phyloP scores from a whole-genome alignment of 345 rosid genomes.

The Pseudoturritis turrita region DNA sequence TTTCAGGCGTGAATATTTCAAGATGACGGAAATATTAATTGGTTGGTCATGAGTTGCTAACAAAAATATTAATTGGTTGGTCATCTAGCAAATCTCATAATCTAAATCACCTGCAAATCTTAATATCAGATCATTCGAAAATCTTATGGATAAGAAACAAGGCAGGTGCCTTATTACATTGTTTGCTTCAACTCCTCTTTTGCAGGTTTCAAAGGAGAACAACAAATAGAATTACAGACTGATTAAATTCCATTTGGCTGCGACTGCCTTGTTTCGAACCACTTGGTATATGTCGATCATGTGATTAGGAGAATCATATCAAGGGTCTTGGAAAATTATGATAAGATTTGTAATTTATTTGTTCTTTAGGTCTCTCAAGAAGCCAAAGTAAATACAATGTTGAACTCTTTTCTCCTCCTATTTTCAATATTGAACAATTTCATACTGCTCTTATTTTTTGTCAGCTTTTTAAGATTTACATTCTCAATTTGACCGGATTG shows the following conservation, averaged over 20 bases:
- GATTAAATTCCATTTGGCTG: background rate
- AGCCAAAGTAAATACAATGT: constrained; percentile 17
- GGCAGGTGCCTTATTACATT: background rate
- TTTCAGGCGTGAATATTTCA: background rate
- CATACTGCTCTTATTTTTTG: background rate
- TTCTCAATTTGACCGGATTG: background rate
- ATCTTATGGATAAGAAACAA: background rate
- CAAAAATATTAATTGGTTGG: background rate
- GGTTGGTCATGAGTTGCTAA: background rate
- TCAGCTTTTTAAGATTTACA: no score
- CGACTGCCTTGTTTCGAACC: background rate
- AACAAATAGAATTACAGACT: constrained; percentile 4
- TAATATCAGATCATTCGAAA: background rate
- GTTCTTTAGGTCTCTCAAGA: background rate
- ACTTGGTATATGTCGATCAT: constrained; percentile 8
- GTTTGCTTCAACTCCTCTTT: constrained; percentile 3
- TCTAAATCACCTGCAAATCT: background rate
- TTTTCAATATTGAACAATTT: constrained; percentile 2
- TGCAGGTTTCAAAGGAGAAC: constrained; percentile 13
- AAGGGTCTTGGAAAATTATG: background rate
- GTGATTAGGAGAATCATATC: constrained; percentile 2
- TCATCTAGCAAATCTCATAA: background rate
- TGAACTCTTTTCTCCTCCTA: background rate
- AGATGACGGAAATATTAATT: background rate
- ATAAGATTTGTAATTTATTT: constrained; percentile 6